Evolutionary conservation across 2,329 filamentous ascomycete genomes (phyloP).

Genomic region (Catunica adiposa): DNA sequence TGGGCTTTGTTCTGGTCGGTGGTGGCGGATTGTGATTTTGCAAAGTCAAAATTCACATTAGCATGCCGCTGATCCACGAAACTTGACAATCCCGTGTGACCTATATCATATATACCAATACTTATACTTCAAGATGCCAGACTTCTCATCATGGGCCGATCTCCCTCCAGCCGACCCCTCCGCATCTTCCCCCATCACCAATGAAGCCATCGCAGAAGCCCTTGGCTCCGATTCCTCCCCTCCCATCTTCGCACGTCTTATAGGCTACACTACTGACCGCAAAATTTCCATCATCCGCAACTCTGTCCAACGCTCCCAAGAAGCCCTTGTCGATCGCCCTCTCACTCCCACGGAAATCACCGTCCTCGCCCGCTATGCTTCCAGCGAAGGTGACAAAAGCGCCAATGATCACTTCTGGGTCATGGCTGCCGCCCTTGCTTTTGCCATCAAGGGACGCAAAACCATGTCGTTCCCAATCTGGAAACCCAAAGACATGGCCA

Average conservation of each 20-base stretch:
- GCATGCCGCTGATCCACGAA: no score
- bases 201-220: conserved; percentile 6
- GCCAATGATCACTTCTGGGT: conserved; percentile 21
- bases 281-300: conserved; percentile 18
- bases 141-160: conserved; percentile 10
- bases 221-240: conserved; percentile 8
- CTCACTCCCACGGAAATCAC: conserved; percentile 24
- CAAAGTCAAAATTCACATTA: neutral
- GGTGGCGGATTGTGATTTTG: neutral
- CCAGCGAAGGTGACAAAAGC: conserved; percentile 11
- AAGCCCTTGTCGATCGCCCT: conserved; percentile 19
- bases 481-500: conserved; percentile 20
- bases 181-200: neutral
- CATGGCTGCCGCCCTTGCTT: conserved; percentile 17
- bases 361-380: conserved; percentile 22
- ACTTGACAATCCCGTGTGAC: no score
- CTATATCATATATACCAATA: no score
- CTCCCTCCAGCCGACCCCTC: conserved; percentile 9
- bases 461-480: conserved; percentile 27
- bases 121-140: conserved; percentile 4
- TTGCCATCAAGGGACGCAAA: conserved; percentile 20
- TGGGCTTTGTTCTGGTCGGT: neutral
- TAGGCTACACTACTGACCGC: conserved; percentile 10
- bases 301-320: conserved; percentile 10
- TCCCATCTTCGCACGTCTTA: conserved; percentile 8